A percentile compares a stretch with the other conserved stretches of the same genome.
Evolutionary conservation across 768 basidiomycete species (phyloP).

Genomic region (Suillus sp.): DNA sequence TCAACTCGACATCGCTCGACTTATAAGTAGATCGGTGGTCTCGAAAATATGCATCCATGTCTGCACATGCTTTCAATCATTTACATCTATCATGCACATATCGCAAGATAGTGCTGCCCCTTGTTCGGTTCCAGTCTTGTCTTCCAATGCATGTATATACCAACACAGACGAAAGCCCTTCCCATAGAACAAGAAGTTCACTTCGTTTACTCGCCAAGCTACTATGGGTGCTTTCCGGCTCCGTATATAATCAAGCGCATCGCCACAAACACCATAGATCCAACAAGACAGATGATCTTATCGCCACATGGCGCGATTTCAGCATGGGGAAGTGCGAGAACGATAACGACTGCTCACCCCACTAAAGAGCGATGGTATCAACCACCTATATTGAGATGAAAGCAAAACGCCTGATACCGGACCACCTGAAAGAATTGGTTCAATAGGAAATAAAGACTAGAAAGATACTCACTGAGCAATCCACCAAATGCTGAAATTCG

Average conservation of each 20-base stretch:
- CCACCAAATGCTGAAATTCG: conserved; percentile 23
- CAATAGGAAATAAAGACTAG: conserved; percentile 9
- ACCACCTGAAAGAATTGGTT: conserved; percentile 45
- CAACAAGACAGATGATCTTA: not conserved
- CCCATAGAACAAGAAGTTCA: not conserved
- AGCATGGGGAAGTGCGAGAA: not conserved
- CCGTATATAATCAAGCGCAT: not conserved
- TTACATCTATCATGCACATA: not conserved
- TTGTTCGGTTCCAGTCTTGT: not conserved
- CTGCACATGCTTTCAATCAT: not conserved
- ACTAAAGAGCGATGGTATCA: conserved; percentile 56
- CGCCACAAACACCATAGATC: not conserved
- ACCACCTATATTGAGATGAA: conserved; percentile 54
- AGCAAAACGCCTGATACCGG: conserved; percentile 62
- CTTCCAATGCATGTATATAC: not conserved
- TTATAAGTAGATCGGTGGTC: not conserved
- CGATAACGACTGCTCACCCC: conserved; percentile 34
- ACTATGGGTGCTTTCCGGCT: not conserved
- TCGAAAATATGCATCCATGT: not conserved
- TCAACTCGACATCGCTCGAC: not conserved
- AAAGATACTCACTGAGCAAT: conserved; percentile 20
- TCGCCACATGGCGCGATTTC: not conserved
- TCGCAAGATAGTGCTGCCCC: not conserved
- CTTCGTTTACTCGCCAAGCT: not conserved
- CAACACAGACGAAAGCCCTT: not conserved